Conservation (phyloP, 169 alveolate genomes). For the Plasmodium billcollinsi region DNA sequence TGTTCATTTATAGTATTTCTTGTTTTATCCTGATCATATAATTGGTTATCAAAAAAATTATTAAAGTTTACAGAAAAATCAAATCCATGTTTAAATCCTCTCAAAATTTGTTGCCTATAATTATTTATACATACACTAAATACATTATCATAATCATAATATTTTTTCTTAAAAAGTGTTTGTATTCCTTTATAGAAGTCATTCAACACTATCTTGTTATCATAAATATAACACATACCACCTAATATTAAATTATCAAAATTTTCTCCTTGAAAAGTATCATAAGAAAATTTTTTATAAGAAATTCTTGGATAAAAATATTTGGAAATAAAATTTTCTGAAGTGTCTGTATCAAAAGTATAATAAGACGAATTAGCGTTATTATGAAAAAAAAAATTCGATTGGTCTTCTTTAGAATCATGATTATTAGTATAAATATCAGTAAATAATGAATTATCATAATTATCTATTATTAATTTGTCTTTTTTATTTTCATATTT, state of each 20-base stretch:
- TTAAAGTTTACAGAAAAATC: constrained; percentile 77
- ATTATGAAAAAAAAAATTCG: constrained; percentile 15
- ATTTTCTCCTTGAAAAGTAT: constrained; percentile 73
- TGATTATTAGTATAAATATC: neutral
- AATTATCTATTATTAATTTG: constrained; percentile 56
- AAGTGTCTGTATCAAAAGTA: constrained; percentile 35
- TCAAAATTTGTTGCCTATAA: constrained; percentile 76
- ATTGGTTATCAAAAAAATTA: constrained; percentile 71
- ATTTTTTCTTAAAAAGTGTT: constrained; percentile 39
- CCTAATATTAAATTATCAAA: constrained; percentile 67
- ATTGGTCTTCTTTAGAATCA: constrained; percentile 7
- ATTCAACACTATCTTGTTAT: constrained; percentile 66
- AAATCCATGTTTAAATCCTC: constrained; percentile 76
- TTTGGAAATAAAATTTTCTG: constrained; percentile 72
- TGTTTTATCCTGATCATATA: neutral
- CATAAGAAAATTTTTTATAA: constrained; percentile 72
- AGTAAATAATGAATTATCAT: constrained; percentile 50
- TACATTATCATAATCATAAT: constrained; percentile 72
- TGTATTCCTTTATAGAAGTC: constrained; percentile 74
- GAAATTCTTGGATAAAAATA: constrained; percentile 77
- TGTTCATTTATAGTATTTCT: neutral
- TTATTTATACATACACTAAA: constrained; percentile 74
- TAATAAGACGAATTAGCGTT: constrained; percentile 1
- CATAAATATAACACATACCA: constrained; percentile 75
- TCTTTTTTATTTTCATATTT: constrained; percentile 72